These are phyloP conservation scores for Wallacemonas sp. DNA, from an alignment of 208 protist species.

Conservation along the genomic window DNA sequence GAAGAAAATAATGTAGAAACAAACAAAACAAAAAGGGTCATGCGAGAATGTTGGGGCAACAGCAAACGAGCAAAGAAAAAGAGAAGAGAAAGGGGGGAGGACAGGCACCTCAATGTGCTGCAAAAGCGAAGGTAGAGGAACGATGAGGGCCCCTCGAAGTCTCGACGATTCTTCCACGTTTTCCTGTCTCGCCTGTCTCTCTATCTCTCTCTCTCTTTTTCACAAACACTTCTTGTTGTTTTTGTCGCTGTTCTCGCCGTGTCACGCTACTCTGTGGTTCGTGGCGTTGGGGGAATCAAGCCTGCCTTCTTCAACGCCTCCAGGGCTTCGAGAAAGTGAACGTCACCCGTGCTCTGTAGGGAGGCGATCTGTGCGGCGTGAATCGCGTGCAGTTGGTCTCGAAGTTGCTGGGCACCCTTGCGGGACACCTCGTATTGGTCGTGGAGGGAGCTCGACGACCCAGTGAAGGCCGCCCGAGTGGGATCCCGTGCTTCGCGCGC, in stretches of 20 bases:
- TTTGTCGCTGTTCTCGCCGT: no score
- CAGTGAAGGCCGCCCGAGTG: conserved; percentile 23
- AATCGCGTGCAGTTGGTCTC: conserved; percentile 21
- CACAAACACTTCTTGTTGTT: no score
- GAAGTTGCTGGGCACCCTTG: conserved; percentile 14
- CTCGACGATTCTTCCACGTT: no score
- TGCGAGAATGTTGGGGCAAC: neutral
- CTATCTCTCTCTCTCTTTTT: no score
- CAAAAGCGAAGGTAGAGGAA: no score
- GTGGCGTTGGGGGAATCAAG: conserved; percentile 3
- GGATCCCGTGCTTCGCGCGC: conserved; percentile 26
- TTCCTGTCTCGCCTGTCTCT: no score
- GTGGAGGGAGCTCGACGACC: conserved; percentile 12
- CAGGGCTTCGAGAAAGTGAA: conserved; percentile 15
- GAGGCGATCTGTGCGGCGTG: conserved; percentile 4
- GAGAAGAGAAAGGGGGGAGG: no score
- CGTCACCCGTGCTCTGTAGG: neutral
- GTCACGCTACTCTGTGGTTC: conserved; percentile 8
- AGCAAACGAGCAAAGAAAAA: no score
- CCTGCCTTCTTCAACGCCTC: conserved; percentile 3
- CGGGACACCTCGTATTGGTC: conserved; percentile 28
- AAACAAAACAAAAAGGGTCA: neutral
- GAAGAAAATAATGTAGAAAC: no score
- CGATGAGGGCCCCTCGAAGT: no score
- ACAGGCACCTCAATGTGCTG: no score